Evolutionary conservation across 1,284 basidiomycete genomes (phyloP).

Genomic region (Gastroboletus turbinatus): DNA sequence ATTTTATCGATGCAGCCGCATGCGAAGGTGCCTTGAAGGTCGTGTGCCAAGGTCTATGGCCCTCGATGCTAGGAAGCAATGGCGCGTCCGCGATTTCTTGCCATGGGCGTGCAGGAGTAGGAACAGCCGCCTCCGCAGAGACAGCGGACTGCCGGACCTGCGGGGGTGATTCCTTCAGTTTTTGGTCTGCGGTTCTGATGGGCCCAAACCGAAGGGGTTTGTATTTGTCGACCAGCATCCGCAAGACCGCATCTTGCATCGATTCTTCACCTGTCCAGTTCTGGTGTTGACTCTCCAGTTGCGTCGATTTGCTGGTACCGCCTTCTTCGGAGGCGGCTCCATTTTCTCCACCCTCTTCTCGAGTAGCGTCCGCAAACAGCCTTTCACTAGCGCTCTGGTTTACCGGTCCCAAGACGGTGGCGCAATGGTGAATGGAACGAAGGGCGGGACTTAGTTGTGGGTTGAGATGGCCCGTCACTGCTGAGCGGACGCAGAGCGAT

Average conservation of each 20-base stretch:
- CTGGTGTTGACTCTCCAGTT: slow-evolving; percentile 45
- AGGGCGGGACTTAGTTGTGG: background rate
- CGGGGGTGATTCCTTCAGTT: slow-evolving; percentile 55
- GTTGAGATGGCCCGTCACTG: background rate
- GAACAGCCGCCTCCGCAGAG: background rate
- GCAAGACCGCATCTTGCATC: slow-evolving; percentile 69
- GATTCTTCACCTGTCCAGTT: slow-evolving; percentile 81
- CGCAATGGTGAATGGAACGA: slow-evolving; percentile 2
- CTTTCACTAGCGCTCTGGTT: slow-evolving; percentile 35
- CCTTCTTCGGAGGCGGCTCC: slow-evolving; percentile 2
- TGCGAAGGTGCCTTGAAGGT: slow-evolving; percentile 63
- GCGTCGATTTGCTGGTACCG: slow-evolving; percentile 18
- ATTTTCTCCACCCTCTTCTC: slow-evolving; percentile 47
- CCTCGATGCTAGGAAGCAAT: slow-evolving; percentile 51
- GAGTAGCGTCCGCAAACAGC: slow-evolving; percentile 68
- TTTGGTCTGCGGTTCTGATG: slow-evolving; percentile 73
- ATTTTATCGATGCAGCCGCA: slow-evolving; percentile 49
- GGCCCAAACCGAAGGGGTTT: slow-evolving; percentile 68
- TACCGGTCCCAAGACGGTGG: background rate
- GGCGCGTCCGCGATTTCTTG: slow-evolving; percentile 38
- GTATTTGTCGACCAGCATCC: slow-evolving; percentile 86
- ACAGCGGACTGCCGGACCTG: slow-evolving; percentile 21
- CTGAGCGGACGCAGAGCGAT: background rate
- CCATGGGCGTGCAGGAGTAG: slow-evolving; percentile 9
- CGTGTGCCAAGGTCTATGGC: slow-evolving; percentile 70